phyloP scores from a whole-genome alignment of 2,329 filamentous ascomycete genomes.

The Hansfordia pulvinata region DNA sequence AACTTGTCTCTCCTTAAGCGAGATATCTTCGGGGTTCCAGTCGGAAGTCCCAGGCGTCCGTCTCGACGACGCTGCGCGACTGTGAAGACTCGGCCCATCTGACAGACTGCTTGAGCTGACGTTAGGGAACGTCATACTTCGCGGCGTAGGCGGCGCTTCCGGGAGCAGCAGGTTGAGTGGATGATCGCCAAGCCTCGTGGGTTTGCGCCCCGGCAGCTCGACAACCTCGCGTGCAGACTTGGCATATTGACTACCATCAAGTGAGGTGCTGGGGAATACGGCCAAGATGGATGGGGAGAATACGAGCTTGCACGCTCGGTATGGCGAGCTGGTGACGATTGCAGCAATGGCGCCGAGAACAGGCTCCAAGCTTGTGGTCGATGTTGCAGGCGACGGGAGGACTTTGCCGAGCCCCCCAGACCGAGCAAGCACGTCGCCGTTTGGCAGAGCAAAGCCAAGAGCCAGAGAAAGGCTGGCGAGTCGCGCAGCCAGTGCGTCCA shows the following conservation, averaged over 20 bases:
- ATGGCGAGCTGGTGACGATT: slow-evolving; percentile 68
- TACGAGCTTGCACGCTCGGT: slow-evolving; percentile 58
- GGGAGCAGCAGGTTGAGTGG: slow-evolving; percentile 56
- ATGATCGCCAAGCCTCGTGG: slow-evolving; percentile 30
- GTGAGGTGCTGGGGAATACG: slow-evolving; percentile 49
- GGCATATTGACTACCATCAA: slow-evolving; percentile 31
- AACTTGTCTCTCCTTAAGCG: too few species aligned
- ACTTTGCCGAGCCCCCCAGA: slow-evolving; percentile 39
- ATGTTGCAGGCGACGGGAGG: slow-evolving; percentile 48
- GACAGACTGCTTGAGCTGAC: too few species aligned
- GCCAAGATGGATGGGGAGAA: slow-evolving; percentile 56
- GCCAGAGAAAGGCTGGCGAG: slow-evolving; percentile 58
- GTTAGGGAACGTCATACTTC: slow-evolving; percentile 15
- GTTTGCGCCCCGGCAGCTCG: slow-evolving; percentile 36
- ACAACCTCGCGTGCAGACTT: slow-evolving; percentile 36
- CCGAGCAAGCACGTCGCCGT: slow-evolving; percentile 40
- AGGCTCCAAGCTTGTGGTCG: slow-evolving; percentile 45
- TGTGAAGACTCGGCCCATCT: slow-evolving; percentile 13
- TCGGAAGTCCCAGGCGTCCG: slow-evolving; percentile 11
- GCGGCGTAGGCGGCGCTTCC: slow-evolving; percentile 26
- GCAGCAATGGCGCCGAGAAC: slow-evolving; percentile 66
- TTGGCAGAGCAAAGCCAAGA: slow-evolving; percentile 55
- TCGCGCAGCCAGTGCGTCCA: slow-evolving; percentile 66
- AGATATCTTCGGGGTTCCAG: too few species aligned
- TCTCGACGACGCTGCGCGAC: slow-evolving; percentile 13